These are phyloP conservation scores for Neonectria coccinea DNA, from an alignment of 2,329 filamentous ascomycete species.

Conservation along the genomic window DNA sequence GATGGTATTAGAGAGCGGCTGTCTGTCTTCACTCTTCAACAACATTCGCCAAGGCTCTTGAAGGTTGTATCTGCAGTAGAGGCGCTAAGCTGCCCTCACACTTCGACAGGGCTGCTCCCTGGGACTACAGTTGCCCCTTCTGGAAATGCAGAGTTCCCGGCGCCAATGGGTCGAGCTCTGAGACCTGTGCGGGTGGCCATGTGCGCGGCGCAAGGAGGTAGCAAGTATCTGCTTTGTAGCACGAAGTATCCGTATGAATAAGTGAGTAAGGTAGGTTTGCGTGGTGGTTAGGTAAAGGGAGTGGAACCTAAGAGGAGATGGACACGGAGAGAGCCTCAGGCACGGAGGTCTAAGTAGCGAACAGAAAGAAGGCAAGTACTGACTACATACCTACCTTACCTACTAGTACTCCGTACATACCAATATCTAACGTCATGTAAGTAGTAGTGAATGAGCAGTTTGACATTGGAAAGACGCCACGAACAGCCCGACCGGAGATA, in stretches of 20 bases:
- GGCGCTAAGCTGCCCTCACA: background rate
- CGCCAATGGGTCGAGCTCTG: background rate
- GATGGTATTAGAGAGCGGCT: constrained; percentile 13
- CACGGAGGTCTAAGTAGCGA: background rate
- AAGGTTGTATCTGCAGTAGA: background rate
- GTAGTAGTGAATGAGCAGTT: background rate
- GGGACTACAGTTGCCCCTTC: constrained; percentile 6
- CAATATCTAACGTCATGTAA: no score
- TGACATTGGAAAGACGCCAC: constrained; percentile 3
- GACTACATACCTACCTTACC: background rate
- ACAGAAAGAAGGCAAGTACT: background rate
- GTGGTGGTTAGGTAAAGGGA: no score
- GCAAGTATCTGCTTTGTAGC: background rate
- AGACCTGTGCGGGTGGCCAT: constrained; percentile 4
- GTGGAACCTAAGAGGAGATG: background rate
- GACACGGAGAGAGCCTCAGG: background rate
- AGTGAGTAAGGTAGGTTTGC: no score
- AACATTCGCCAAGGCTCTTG: background rate
- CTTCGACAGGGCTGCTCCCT: constrained; percentile 2
- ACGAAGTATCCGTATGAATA: background rate
- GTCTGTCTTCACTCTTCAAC: constrained; percentile 14
- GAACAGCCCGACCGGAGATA: constrained; percentile 5
- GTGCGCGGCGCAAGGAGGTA: background rate
- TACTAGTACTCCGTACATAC: background rate
- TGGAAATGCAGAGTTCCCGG: constrained; percentile 4